A percentile compares a stretch with the other conserved stretches of the same genome.
Conservation (phyloP, 495 filamentous ascomycete species). For the Daldinia decipiens region DNA sequence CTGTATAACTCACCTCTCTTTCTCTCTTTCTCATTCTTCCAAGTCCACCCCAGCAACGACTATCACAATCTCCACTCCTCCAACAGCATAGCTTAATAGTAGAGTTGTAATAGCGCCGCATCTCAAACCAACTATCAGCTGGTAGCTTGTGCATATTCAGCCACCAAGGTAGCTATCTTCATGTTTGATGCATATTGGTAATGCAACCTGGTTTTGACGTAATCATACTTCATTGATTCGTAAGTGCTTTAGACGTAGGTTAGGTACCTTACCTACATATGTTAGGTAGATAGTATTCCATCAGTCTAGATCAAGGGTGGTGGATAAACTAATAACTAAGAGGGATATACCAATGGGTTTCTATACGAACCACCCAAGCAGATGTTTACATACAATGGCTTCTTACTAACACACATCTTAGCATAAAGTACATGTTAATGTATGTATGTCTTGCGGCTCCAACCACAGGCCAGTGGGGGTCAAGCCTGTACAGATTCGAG, state of each 20-base stretch:
- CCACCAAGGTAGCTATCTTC: conserved; percentile 17
- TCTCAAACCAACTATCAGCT: conserved; percentile 21
- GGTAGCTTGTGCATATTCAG: conserved; percentile 22
- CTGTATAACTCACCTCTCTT: background rate
- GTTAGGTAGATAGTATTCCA: background rate
- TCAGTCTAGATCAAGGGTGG: background rate
- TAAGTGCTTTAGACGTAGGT: conserved; percentile 11
- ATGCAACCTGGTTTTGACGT: conserved; percentile 15
- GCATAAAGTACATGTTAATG: background rate
- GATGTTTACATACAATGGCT: background rate
- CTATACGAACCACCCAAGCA: background rate
- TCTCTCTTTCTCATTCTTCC: background rate
- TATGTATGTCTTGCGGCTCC: background rate
- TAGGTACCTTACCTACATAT: background rate
- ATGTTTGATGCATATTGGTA: conserved; percentile 32
- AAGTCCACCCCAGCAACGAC: conserved; percentile 8
- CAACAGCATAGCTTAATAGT: conserved; percentile 4
- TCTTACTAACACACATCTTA: conserved; percentile 1
- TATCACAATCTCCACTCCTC: conserved; percentile 25
- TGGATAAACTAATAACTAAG: background rate
- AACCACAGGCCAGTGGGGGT: conserved; percentile 1
- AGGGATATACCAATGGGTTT: background rate
- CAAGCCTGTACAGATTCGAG: conserved; percentile 11
- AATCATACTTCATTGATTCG: conserved; percentile 2
- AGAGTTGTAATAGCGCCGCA: conserved; percentile 32